phyloP scores from a whole-genome alignment of 352 stramenopile species.

The Pseudoperonospora humuli region DNA sequence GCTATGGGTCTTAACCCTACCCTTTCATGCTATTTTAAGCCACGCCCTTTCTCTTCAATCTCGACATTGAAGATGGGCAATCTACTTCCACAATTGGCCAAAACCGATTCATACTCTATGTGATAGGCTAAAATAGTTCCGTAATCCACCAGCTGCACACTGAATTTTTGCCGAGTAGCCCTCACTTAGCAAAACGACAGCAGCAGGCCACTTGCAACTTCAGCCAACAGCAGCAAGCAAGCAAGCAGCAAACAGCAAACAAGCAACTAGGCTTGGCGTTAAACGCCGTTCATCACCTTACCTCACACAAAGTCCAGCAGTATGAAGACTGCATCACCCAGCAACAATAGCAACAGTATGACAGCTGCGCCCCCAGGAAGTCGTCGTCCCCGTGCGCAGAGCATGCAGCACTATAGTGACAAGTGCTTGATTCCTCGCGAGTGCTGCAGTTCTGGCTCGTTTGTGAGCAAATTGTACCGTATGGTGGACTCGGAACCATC shows the following conservation, averaged over 20 bases:
- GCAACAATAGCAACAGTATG: background rate
- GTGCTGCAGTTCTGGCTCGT: constrained; percentile 63
- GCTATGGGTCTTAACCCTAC: background rate
- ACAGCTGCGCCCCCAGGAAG: constrained; percentile 4
- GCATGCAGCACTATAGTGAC: constrained; percentile 38
- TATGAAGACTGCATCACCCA: constrained; percentile 24
- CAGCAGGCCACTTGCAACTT: constrained; percentile 13
- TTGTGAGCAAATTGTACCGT: constrained; percentile 80
- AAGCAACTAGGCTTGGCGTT: too few species aligned
- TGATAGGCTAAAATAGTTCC: constrained; percentile 11
- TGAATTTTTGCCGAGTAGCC: constrained; percentile 24
- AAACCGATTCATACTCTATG: background rate
- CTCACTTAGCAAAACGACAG: constrained; percentile 67
- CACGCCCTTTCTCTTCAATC: constrained; percentile 17
- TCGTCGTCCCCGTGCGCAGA: constrained; percentile 41
- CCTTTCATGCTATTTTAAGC: constrained; percentile 9
- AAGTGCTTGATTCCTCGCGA: constrained; percentile 28
- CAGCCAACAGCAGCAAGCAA: background rate
- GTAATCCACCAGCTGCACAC: constrained; percentile 20
- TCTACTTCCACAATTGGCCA: constrained; percentile 5
- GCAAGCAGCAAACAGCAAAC: too few species aligned
- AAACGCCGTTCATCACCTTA: too few species aligned
- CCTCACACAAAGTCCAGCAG: constrained; percentile 5
- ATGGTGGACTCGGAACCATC: constrained; percentile 81
- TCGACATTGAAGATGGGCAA: constrained; percentile 29